phyloP scores from a whole-genome alignment of 2,329 filamentous ascomycete species.

The Penicillium sp. region DNA sequence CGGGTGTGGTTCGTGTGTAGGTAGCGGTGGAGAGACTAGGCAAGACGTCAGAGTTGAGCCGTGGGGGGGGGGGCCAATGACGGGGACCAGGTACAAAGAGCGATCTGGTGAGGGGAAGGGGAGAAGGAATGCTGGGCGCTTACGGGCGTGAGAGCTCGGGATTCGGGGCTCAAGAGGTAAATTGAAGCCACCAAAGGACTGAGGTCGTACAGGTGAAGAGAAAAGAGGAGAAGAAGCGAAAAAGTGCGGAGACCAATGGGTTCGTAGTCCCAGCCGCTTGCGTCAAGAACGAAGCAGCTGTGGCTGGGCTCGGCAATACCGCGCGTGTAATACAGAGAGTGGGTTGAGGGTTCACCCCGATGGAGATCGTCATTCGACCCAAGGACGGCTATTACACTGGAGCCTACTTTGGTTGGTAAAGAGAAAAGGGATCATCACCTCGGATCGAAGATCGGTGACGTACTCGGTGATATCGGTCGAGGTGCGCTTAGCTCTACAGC shows the following conservation, averaged over 20 bases:
- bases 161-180: background rate
- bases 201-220: background rate
- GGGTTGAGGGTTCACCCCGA: background rate
- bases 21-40: background rate
- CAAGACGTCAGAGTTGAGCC: background rate
- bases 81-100: background rate
- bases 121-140: background rate
- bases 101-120: background rate
- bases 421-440: constrained; percentile 15
- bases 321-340: background rate
- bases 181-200: background rate
- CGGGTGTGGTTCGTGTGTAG: background rate
- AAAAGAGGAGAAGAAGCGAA: constrained; percentile 6
- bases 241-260: constrained; percentile 9
- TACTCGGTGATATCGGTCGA: background rate
- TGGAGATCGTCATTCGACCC: background rate
- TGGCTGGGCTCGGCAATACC: constrained; percentile 17
- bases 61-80: background rate
- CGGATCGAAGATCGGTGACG: constrained; percentile 27
- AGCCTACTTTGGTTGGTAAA: background rate
- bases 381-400: background rate
- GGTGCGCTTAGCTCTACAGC: background rate
- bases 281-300: constrained; percentile 22
- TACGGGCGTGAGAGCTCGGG: background rate
- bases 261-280: constrained; percentile 25